phyloP scores from a whole-genome alignment of 2,329 filamentous ascomycete genomes.

The Cladosporium sp. region DNA sequence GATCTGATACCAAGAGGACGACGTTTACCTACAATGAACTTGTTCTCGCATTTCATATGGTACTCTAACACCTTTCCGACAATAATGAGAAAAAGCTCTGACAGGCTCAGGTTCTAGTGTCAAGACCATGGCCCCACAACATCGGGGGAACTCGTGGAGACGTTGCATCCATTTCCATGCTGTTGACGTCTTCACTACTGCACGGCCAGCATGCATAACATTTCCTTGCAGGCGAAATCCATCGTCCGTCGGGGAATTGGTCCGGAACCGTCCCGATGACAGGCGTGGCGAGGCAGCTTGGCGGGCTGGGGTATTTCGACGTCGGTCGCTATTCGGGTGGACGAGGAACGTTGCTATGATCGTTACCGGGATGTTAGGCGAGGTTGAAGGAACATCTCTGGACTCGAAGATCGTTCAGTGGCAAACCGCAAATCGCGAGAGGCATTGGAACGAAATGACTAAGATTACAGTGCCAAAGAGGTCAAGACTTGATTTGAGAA shows the following conservation, averaged over 20 bases:
- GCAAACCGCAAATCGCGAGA: too few species aligned
- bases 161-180: not conserved
- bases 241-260: not conserved
- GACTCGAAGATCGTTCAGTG: not conserved
- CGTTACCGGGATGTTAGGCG: not conserved
- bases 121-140: too few species aligned
- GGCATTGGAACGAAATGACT: too few species aligned
- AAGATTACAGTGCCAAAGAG: too few species aligned
- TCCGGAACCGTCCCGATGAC: not conserved
- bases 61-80: not conserved
- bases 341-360: not conserved
- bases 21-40: too few species aligned
- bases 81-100: not conserved
- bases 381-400: not conserved
- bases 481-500: too few species aligned
- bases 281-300: not conserved
- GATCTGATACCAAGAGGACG: too few species aligned
- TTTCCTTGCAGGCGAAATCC: not conserved
- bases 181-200: not conserved
- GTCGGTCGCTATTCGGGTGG: not conserved
- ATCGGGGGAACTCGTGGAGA: slow-evolving; percentile 1
- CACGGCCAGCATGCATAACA: not conserved
- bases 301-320: not conserved
- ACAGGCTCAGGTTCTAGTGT: not conserved
- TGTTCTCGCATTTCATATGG: too few species aligned